These are phyloP conservation scores for Russula brevipes DNA, from an alignment of 768 basidiomycete genomes.

Conservation along the genomic window DNA sequence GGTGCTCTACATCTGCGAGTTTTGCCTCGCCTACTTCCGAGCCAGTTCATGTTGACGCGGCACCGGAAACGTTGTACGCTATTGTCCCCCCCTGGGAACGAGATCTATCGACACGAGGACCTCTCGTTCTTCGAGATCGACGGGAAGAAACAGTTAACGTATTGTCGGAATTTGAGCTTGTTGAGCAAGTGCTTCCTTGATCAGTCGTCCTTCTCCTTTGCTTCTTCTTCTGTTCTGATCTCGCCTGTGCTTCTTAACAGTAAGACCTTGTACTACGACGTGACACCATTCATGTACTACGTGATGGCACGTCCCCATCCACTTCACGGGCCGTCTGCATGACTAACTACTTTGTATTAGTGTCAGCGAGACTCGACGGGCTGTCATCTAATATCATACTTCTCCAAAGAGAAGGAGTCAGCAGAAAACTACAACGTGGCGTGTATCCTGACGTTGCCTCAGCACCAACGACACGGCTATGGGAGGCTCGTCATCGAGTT, in stretches of 20 bases:
- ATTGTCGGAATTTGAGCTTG: slow-evolving; percentile 95
- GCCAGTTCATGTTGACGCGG: slow-evolving; percentile 83
- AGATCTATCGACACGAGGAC: slow-evolving; percentile 97
- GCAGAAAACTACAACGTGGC: slow-evolving; percentile 98
- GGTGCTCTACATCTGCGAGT: slow-evolving; percentile 95
- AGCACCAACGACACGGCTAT: slow-evolving; percentile 94
- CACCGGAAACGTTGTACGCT: slow-evolving; percentile 90
- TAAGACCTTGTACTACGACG: slow-evolving; percentile 99
- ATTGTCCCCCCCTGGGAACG: slow-evolving; percentile 95
- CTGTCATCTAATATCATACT: slow-evolving; percentile 95
- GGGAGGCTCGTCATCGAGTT: slow-evolving; percentile 96
- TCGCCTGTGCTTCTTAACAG: slow-evolving; percentile 36
- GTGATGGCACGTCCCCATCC: slow-evolving; percentile 66
- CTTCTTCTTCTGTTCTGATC: neutral
- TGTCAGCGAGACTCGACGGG: slow-evolving; percentile 82
- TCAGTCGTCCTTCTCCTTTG: slow-evolving; percentile 56
- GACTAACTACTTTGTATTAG: slow-evolving; percentile 35
- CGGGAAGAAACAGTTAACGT: slow-evolving; percentile 90
- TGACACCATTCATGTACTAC: slow-evolving; percentile 99
- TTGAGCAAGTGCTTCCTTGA: slow-evolving; percentile 98
- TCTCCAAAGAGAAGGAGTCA: slow-evolving; percentile 98
- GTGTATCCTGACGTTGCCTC: slow-evolving; percentile 96
- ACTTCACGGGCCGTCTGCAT: neutral
- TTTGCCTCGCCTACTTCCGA: slow-evolving; percentile 91
- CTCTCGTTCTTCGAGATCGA: slow-evolving; percentile 99